These are phyloP conservation scores for Metschnikowia chrysomelidarum DNA, from an alignment of 805 yeast genomes.

Conservation along the genomic window DNA sequence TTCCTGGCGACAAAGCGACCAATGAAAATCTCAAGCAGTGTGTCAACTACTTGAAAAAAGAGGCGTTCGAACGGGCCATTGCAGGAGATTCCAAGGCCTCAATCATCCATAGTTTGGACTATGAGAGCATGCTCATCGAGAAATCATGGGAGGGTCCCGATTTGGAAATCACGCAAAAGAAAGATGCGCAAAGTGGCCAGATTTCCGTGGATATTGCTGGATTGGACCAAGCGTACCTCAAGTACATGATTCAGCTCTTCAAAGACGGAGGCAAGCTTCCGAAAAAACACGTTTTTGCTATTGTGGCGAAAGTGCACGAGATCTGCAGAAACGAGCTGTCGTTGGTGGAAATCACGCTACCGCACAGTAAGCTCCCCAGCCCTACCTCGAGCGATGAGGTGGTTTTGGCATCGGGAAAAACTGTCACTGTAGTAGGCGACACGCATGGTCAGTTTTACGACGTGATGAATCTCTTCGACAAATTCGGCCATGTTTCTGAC, in stretches of 20 bases:
- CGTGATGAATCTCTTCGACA: conserved; percentile 72
- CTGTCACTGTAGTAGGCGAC: conserved; percentile 90
- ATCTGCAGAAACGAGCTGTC: conserved; percentile 66
- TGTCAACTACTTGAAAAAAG: conserved; percentile 60
- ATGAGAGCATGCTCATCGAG: conserved; percentile 48
- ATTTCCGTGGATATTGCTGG: conserved; percentile 34
- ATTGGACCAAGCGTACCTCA: conserved; percentile 55
- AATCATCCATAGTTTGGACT: conserved; percentile 48
- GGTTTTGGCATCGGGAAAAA: conserved; percentile 31
- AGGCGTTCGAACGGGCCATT: conserved; percentile 85
- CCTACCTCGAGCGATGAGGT: conserved; percentile 22
- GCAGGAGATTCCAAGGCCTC: conserved; percentile 62
- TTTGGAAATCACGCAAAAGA: conserved; percentile 41
- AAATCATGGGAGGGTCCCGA: conserved; percentile 58
- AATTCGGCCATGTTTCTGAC: conserved; percentile 66
- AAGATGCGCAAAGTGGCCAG: conserved; percentile 14
- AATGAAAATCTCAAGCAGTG: conserved; percentile 60
- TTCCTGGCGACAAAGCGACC: conserved; percentile 72
- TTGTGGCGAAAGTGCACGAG: conserved; percentile 67
- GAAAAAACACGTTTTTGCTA: conserved; percentile 79
- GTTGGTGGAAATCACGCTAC: conserved; percentile 63
- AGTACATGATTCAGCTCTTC: conserved; percentile 66
- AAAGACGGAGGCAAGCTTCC: conserved; percentile 71
- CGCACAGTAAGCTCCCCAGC: conserved; percentile 26
- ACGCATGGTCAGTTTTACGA: conserved; percentile 97